Conservation (phyloP, 495 filamentous ascomycete species). For the Tuber microsphaerosporum region DNA sequence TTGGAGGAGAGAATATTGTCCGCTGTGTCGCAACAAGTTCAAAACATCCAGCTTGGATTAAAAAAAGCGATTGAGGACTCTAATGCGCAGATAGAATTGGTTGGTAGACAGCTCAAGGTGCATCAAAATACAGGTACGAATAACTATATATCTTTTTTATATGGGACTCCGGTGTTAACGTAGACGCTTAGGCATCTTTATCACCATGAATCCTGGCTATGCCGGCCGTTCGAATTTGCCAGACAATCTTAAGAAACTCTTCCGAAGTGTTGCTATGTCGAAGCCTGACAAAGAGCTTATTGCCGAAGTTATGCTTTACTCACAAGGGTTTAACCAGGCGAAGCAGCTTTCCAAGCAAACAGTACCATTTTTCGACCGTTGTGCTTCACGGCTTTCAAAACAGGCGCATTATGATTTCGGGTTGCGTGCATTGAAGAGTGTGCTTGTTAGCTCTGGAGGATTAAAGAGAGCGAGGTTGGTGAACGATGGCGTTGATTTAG, state of each 20-base stretch:
- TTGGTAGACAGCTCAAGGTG: constrained; percentile 78
- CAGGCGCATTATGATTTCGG: constrained; percentile 99
- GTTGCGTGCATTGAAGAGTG: constrained; percentile 93
- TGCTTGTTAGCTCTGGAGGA: constrained; percentile 91
- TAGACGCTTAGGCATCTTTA: constrained; percentile 68
- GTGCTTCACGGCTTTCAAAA: constrained; percentile 70
- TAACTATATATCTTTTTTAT: not conserved
- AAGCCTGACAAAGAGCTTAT: constrained; percentile 99
- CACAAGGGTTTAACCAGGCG: constrained; percentile 93
- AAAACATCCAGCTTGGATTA: constrained; percentile 95
- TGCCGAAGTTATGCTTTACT: constrained; percentile 98
- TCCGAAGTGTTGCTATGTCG: constrained; percentile 98
- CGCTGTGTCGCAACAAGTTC: constrained; percentile 95
- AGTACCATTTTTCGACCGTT: constrained; percentile 95
- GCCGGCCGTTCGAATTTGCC: constrained; percentile 94
- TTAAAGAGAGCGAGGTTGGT: constrained; percentile 79
- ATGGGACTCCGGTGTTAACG: not conserved
- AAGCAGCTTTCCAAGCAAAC: constrained; percentile 87
- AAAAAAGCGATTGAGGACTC: constrained; percentile 69
- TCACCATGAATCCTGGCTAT: constrained; percentile 99
- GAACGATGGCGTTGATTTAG: constrained; percentile 44
- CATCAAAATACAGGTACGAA: constrained; percentile 63
- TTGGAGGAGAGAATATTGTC: constrained; percentile 94
- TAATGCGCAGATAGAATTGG: constrained; percentile 81
- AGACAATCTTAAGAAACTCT: constrained; percentile 98